Evolutionary conservation across 495 filamentous ascomycete species (phyloP).

Genomic region (Lophiostoma macrostomum): DNA sequence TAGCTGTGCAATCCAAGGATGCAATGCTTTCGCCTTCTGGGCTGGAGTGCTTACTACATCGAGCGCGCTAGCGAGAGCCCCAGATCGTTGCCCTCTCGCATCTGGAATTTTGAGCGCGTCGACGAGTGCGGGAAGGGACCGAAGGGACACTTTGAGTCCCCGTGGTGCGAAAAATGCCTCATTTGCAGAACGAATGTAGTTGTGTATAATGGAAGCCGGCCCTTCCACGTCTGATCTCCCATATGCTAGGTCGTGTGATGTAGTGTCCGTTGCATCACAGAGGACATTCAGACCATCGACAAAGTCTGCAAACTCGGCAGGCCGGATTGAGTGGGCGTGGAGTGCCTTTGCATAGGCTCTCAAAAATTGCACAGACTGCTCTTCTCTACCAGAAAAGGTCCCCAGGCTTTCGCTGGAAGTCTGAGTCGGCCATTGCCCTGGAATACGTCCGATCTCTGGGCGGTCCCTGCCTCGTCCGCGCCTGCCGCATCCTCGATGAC

Average conservation of each 20-base stretch:
- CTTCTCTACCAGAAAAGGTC: neutral
- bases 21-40: conserved; percentile 8
- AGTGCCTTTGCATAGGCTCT: conserved; percentile 33
- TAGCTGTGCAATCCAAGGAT: conserved; percentile 27
- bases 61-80: conserved; percentile 13
- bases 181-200: conserved; percentile 25
- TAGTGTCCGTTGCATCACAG: conserved; percentile 9
- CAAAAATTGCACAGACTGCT: conserved; percentile 28
- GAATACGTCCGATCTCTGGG: neutral
- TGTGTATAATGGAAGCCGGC: conserved; percentile 1
- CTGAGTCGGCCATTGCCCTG: conserved; percentile 15
- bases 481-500: neutral
- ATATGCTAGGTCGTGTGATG: neutral
- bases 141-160: conserved; percentile 14
- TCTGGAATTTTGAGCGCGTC: conserved; percentile 15
- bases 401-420: neutral
- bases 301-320: conserved; percentile 31
- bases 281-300: conserved; percentile 33
- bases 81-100: conserved; percentile 19
- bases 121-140: conserved; percentile 18
- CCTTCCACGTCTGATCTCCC: neutral
- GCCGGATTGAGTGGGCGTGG: conserved; percentile 31
- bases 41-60: neutral
- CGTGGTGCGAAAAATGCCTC: conserved; percentile 30
- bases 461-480: conserved; percentile 1